Percentiles rank a stretch among this genome's conserved stretches.
Conservation (phyloP, 345 rosid genomes). For the Dipteronia sinensis region DNA sequence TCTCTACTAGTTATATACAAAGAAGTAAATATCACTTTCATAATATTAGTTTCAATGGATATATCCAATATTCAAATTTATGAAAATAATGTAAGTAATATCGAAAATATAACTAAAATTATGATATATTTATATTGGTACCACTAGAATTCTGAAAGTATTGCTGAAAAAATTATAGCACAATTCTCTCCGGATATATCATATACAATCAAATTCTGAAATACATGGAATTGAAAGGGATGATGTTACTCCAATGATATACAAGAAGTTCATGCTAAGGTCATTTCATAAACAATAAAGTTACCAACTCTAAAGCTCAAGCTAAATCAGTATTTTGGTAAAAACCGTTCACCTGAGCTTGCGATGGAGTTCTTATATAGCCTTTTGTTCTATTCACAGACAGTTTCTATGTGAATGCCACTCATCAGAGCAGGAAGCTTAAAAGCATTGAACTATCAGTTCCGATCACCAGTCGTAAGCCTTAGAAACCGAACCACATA, state of each 20-base stretch:
- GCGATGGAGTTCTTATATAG: neutral
- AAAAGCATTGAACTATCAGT: neutral
- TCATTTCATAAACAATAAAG: constrained; percentile 5
- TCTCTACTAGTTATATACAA: too few relatives aligned
- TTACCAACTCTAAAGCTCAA: neutral
- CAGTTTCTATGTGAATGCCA: neutral
- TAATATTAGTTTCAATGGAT: too few relatives aligned
- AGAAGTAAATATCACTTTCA: too few relatives aligned
- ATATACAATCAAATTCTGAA: neutral
- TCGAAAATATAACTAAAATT: neutral
- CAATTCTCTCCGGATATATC: neutral
- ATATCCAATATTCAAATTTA: too few relatives aligned
- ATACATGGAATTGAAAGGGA: constrained; percentile 11
- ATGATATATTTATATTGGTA: neutral
- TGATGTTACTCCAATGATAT: neutral
- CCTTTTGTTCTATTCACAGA: neutral
- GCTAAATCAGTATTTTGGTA: neutral
- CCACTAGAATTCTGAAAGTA: too few relatives aligned
- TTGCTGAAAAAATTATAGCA: neutral
- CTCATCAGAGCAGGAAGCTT: neutral
- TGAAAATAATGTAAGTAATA: neutral
- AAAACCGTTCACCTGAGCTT: neutral
- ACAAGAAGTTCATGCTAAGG: neutral
- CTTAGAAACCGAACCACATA: constrained; percentile 58
- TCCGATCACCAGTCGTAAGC: constrained; percentile 39